A percentile compares a stretch with the other conserved stretches of the same genome.
phyloP scores from a whole-genome alignment of 1,284 basidiomycete genomes.

The Entoloma clypeatum region DNA sequence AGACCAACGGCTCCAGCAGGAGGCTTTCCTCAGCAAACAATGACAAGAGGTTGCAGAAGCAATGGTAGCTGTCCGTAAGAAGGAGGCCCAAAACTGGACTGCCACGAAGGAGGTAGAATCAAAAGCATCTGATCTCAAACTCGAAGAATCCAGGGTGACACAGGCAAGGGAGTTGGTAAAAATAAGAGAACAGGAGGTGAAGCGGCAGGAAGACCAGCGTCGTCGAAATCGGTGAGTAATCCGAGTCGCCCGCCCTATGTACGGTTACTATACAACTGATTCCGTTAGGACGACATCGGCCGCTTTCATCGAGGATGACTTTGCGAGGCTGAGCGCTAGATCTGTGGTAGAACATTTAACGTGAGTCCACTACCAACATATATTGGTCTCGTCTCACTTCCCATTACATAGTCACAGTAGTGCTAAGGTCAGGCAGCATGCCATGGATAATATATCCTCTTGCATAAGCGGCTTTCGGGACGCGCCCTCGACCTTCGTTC shows the following conservation, averaged over 20 bases:
- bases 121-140: conserved; percentile 4
- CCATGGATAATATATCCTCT: conserved; percentile 15
- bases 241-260: not conserved
- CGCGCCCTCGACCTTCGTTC: conserved; percentile 10
- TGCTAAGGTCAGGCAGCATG: conserved; percentile 13
- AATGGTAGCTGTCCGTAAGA: conserved; percentile 1
- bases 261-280: not conserved
- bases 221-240: conserved; percentile 13
- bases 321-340: conserved; percentile 9
- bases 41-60: conserved; percentile 7
- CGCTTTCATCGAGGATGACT: conserved; percentile 15
- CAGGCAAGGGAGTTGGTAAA: conserved; percentile 5
- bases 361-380: too few relatives aligned
- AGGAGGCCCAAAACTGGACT: conserved; percentile 13
- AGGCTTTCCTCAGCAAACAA: conserved; percentile 2
- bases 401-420: conserved; percentile 12
- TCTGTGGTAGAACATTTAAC: conserved; percentile 14
- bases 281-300: conserved; percentile 9
- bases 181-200: conserved; percentile 4
- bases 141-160: conserved; percentile 11
- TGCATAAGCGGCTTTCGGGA: conserved; percentile 13
- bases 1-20: not conserved
- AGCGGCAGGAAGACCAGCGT: conserved; percentile 10
- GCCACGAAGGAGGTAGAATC: conserved; percentile 6
- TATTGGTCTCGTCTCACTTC: not conserved